Conservation (phyloP, 2,329 filamentous ascomycete species). For the Epichloe bromicola region DNA sequence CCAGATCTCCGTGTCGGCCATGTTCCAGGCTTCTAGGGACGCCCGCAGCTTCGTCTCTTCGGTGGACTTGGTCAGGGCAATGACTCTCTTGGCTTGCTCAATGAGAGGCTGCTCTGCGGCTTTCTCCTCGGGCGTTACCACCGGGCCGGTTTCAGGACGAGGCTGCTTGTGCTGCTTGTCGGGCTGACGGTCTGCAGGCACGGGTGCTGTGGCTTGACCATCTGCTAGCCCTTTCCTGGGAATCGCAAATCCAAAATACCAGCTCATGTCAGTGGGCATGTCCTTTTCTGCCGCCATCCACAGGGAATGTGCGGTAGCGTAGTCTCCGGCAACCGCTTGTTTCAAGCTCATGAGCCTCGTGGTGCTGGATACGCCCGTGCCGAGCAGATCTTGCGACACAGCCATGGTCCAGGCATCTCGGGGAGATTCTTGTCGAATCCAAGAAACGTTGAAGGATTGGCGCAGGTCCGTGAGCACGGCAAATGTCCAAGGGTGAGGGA, state of each 20-base stretch:
- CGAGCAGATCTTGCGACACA: slow-evolving; percentile 57
- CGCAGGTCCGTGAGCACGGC: slow-evolving; percentile 52
- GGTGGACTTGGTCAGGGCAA: slow-evolving; percentile 32
- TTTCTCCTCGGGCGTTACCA: slow-evolving; percentile 39
- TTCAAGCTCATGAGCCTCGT: slow-evolving; percentile 65
- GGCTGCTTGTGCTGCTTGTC: slow-evolving; percentile 8
- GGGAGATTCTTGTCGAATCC: slow-evolving; percentile 52
- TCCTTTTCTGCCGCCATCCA: slow-evolving; percentile 66
- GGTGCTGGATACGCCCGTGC: slow-evolving; percentile 43
- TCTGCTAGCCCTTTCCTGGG: slow-evolving; percentile 42
- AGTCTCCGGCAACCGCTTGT: slow-evolving; percentile 61
- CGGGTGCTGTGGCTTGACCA: slow-evolving; percentile 12
- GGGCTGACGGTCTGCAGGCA: slow-evolving; percentile 12
- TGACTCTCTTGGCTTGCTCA: slow-evolving; percentile 30
- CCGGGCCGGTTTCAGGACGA: slow-evolving; percentile 32
- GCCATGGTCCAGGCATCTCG: slow-evolving; percentile 70
- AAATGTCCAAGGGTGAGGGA: slow-evolving; percentile 85
- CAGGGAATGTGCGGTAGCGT: slow-evolving; percentile 50
- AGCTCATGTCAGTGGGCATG: slow-evolving; percentile 63
- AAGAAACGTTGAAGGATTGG: slow-evolving; percentile 46
- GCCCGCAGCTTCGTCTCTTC: slow-evolving; percentile 34
- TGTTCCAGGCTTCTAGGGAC: slow-evolving; percentile 51
- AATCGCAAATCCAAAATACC: slow-evolving; percentile 78
- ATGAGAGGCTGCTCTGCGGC: slow-evolving; percentile 43
- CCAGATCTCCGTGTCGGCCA: slow-evolving; percentile 69